phyloP scores from a whole-genome alignment of 352 stramenopile species.

The Pilasporangium apinafurcum region DNA sequence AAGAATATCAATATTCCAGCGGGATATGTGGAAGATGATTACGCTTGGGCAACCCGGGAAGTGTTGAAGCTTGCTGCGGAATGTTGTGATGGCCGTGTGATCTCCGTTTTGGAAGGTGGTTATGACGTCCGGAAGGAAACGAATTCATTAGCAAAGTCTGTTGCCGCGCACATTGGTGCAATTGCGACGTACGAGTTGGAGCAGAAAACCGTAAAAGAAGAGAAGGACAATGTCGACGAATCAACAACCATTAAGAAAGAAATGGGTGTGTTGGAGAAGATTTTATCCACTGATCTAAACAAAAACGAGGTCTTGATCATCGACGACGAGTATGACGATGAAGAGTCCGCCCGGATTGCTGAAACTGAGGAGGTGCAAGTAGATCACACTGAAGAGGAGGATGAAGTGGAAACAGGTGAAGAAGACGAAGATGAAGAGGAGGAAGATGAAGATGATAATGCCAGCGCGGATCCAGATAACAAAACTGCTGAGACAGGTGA shows the following conservation, averaged over 20 bases:
- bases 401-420: constrained; percentile 9
- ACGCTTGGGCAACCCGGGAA: constrained; percentile 73
- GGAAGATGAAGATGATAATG: constrained; percentile 15
- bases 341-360: not conserved
- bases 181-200: constrained; percentile 61
- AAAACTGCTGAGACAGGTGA: constrained; percentile 9
- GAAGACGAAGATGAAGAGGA: constrained; percentile 25
- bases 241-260: constrained; percentile 33
- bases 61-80: constrained; percentile 69
- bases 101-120: constrained; percentile 84
- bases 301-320: constrained; percentile 46
- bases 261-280: constrained; percentile 31
- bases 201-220: constrained; percentile 8
- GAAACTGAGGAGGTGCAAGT: not conserved
- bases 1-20: constrained; percentile 72
- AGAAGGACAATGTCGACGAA: constrained; percentile 7
- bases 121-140: constrained; percentile 81
- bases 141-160: constrained; percentile 77
- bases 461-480: constrained; percentile 4
- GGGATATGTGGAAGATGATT: constrained; percentile 80
- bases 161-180: constrained; percentile 66
- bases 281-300: constrained; percentile 45
- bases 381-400: constrained; percentile 11
- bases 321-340: constrained; percentile 32
- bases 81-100: constrained; percentile 70